phyloP scores from a whole-genome alignment of 2,329 filamentous ascomycete genomes.

The Aspergillus pseudoterreus region DNA sequence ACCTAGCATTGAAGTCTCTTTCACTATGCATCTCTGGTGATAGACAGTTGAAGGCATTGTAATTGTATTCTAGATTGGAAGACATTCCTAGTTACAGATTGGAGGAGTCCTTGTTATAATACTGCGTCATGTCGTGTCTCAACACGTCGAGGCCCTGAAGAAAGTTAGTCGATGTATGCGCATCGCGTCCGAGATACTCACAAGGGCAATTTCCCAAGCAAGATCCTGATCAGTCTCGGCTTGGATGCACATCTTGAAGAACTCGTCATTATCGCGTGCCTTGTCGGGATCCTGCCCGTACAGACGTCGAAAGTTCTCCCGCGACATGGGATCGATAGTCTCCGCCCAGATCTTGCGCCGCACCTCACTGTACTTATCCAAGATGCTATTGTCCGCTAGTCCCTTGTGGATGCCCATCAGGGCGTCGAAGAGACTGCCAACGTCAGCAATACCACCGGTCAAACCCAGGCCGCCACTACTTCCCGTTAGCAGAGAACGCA shows the following conservation, averaged over 20 bases:
- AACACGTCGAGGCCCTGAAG: constrained; percentile 24
- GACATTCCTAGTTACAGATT: neutral
- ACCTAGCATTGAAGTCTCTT: neutral
- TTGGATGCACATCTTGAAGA: constrained; percentile 31
- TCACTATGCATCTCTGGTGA: neutral
- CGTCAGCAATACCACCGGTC: constrained; percentile 62
- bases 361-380: constrained; percentile 42
- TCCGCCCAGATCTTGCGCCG: constrained; percentile 38
- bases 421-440: constrained; percentile 60
- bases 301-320: constrained; percentile 40
- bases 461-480: constrained; percentile 57
- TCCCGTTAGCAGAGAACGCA: neutral
- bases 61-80: neutral
- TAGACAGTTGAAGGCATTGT: neutral
- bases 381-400: constrained; percentile 37
- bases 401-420: constrained; percentile 44
- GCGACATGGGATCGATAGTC: constrained; percentile 38
- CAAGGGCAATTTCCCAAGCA: constrained; percentile 23
- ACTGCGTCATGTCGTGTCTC: constrained; percentile 32
- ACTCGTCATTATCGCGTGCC: constrained; percentile 34
- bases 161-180: neutral
- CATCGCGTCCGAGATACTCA: constrained; percentile 9
- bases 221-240: constrained; percentile 29
- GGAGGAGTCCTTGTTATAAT: constrained; percentile 17
- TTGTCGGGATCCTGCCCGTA: constrained; percentile 31